phyloP scores from a whole-genome alignment of 2,329 filamentous ascomycete species.

The Colletotrichum tabaci region DNA sequence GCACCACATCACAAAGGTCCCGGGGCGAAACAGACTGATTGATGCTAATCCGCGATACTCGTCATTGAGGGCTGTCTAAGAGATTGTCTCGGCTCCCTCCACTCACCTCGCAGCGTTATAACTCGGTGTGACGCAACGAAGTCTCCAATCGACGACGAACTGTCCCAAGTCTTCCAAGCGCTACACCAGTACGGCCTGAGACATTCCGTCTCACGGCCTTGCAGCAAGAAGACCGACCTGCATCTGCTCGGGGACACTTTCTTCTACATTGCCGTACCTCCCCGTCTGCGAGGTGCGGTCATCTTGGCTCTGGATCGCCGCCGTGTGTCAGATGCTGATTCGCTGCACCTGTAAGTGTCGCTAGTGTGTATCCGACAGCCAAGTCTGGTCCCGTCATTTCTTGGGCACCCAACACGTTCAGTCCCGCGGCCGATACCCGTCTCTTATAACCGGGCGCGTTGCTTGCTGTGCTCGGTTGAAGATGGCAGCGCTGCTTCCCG shows the following conservation, averaged over 20 bases:
- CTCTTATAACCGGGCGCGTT: constrained; percentile 11
- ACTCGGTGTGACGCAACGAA: constrained; percentile 18
- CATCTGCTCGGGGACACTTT: constrained; percentile 20
- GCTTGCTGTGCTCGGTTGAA: constrained; percentile 16
- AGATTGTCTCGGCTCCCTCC: neutral
- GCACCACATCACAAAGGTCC: neutral
- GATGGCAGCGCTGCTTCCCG: constrained; percentile 1
- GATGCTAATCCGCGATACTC: neutral
- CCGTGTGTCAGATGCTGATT: constrained; percentile 42
- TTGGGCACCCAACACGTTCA: constrained; percentile 33
- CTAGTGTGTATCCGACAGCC: constrained; percentile 22
- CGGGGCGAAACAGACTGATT: constrained; percentile 6
- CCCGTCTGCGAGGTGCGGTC: constrained; percentile 22
- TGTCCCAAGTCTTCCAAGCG: neutral
- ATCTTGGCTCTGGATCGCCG: constrained; percentile 31
- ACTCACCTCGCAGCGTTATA: constrained; percentile 5
- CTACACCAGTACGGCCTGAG: constrained; percentile 21
- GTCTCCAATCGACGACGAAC: constrained; percentile 1
- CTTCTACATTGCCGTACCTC: constrained; percentile 22
- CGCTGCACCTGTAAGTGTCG: constrained; percentile 30
- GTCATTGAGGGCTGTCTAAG: constrained; percentile 15
- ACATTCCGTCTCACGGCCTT: constrained; percentile 27
- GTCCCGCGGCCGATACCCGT: constrained; percentile 16
- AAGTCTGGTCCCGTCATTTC: constrained; percentile 26
- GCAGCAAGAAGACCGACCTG: constrained; percentile 25